Base-by-base conservation (phyloP, 164 flowering plant genomes). In the Magnolia kwangsiensis region DNA sequence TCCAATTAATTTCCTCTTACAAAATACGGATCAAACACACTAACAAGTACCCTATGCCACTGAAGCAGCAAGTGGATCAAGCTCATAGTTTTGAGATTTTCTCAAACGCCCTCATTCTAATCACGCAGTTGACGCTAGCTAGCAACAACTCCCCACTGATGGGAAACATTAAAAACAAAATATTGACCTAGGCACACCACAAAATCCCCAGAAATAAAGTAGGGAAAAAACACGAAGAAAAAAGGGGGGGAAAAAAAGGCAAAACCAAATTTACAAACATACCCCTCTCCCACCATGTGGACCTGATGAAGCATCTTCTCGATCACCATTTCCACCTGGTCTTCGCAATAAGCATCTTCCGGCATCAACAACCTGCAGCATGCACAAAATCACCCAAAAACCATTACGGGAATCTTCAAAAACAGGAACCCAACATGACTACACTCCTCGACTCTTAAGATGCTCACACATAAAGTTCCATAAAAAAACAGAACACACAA, bases 251-350 rank as follows among this genome's bases (percentile, higher is more conserved):
- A 73, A 69, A 49, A 76, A 18, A 20, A 49, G 49, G 20, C 65
- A 8, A 24, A 1, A 29, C 16, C 19, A 31, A 51, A 76, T n/a
- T 24, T 66, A 75, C 67, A 20, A 71, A 75, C 90, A 78, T 90
- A 94, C 98, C 98, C 97, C 83, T 87, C 87, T 74, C 97, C 97
- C 9, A 91, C 78, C 77, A 88, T 76, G 73, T 90, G 98, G 29
- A 84, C 87, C 73, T 89, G 88, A 16, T 77, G 85, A 81, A 91
- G 84, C 96, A 94, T 85, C 70, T 75, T 80, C 72, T 86, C 86
- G 72, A 85, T 76, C 24, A 85, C 69, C 69, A 77, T 58, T 64
- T 78, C 80, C 72, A 88, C 71, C 81, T 82, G 75, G 67, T 91
- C 90, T 63, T 88, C 94, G 79, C 67, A 88, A 77, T 89, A 85